These are phyloP conservation scores for Miscanthus lutarioriparius DNA, from an alignment of 176 grass and related monocot genomes.

Conservation along the genomic window DNA sequence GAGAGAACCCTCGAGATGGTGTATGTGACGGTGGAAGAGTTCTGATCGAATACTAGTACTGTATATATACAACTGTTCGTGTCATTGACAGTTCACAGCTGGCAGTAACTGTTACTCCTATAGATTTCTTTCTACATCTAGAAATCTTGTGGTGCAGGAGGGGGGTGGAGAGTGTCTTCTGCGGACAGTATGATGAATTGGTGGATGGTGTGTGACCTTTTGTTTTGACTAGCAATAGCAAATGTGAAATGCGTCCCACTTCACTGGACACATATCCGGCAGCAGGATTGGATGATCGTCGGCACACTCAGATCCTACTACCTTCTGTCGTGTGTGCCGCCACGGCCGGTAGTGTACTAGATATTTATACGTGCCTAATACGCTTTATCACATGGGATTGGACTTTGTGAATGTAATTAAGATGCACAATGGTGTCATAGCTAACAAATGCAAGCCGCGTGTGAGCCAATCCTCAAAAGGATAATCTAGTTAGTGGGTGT, in stretches of 20 bases:
- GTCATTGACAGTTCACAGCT: not conserved
- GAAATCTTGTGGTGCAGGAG: not conserved
- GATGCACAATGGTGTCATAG: not conserved
- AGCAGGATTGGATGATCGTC: constrained; percentile 18
- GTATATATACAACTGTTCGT: not conserved
- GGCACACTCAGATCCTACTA: constrained; percentile 45
- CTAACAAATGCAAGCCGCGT: not conserved
- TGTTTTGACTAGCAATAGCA: constrained; percentile 17
- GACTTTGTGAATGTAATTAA: not conserved
- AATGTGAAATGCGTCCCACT: constrained; percentile 29
- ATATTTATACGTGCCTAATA: not conserved
- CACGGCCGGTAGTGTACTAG: not conserved
- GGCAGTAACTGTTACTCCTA: not conserved
- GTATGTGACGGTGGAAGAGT: not conserved
- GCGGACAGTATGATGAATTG: constrained; percentile 12
- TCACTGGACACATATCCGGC: constrained; percentile 24
- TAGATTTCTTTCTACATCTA: not conserved
- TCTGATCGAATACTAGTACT: not conserved
- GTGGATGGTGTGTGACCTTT: constrained; percentile 11
- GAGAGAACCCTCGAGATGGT: not conserved
- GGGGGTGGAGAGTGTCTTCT: not conserved
- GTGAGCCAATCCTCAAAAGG: not conserved
- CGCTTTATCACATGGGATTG: not conserved
- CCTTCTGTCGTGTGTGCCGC: constrained; percentile 21
- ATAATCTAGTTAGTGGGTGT: no score